Evolutionary conservation across 495 filamentous ascomycete species (phyloP), one percentile per base, ranked within the genome.

Genomic region (Tuber magnatum): DNA sequence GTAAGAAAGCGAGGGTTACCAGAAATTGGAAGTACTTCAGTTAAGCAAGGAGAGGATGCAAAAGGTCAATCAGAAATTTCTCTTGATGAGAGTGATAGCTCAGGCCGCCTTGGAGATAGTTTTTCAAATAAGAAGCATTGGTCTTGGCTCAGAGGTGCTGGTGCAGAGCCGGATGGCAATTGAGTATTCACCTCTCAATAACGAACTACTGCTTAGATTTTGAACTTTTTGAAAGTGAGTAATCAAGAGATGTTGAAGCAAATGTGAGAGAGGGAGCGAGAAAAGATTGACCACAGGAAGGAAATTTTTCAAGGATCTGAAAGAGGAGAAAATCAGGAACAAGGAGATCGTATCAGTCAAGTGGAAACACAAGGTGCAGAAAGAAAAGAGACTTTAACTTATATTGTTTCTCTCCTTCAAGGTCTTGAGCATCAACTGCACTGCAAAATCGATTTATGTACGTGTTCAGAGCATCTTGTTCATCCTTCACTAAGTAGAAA

Each of bases 21-120:
- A 0, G 5, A 56, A 9, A 2, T 7, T 56, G 20, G 0, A 9
- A n/a, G 48, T 51, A 8, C 48, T n/a, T 1, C 48, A 22, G 6
- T 51, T n/a, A n/a, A 0, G 22, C 6, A 1, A n/a, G 22, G 1
- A 51, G 22, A n/a, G 3, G 0, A 7, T n/a, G 0, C 0, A 51
- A 10, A 51, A 0, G 9, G 3, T 10, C 6, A 7, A n/a, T 10
- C 7, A n/a, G 48, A 7, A 8, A 51, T 10, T n/a, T 6, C 24
- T 1, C 9, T 9, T 0, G 6, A 8, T 14, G 10, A 51, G 0
- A 24, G 7, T 24, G 5, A 51, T n/a, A 51, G 18, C 4, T 0
- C 0, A 24, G n/a, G n/a, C n/a, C n/a, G n/a, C n/a, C 22, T 22
- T 7, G 6, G 44, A 4, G 20, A 48, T 22, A 22, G 44, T 20